These are phyloP conservation scores for Biscogniauxia marginata DNA, from an alignment of 2,329 filamentous ascomycete genomes.

Conservation along the genomic window DNA sequence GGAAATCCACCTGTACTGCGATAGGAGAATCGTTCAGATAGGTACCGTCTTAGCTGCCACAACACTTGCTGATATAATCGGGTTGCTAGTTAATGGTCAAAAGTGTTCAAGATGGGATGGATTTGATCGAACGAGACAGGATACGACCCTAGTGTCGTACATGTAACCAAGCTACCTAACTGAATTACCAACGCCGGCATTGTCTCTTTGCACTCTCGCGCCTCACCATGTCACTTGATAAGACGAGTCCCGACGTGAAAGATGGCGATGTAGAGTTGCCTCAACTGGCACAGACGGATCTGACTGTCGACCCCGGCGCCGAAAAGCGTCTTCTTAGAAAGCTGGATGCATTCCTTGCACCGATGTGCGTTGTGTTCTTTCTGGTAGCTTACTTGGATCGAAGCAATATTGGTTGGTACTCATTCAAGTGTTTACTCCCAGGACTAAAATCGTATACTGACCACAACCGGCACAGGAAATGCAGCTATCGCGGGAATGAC, in stretches of 20 bases:
- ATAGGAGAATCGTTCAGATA: not conserved
- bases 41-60: not conserved
- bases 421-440: not conserved
- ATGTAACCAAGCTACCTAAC: not conserved
- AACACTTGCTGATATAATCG: not conserved
- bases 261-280: conserved; percentile 6
- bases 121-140: not conserved
- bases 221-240: not conserved
- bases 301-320: conserved; percentile 5
- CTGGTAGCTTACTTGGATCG: conserved; percentile 17
- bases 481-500: conserved; percentile 19
- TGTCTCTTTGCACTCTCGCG: not conserved
- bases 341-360: conserved; percentile 13
- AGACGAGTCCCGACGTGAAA: conserved; percentile 4
- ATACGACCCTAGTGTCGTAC: not conserved
- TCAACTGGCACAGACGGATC: not conserved
- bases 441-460: not conserved
- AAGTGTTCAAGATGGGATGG: not conserved
- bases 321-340: conserved; percentile 14
- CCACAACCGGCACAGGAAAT: conserved; percentile 6
- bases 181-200: too few relatives aligned
- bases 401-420: conserved; percentile 12
- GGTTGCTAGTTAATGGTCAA: not conserved
- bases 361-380: conserved; percentile 16
- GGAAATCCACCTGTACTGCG: not conserved